These are phyloP conservation scores for Smallanthus sonchifolius DNA, from an alignment of 129 eudicot genomes.

Conservation along the genomic window DNA sequence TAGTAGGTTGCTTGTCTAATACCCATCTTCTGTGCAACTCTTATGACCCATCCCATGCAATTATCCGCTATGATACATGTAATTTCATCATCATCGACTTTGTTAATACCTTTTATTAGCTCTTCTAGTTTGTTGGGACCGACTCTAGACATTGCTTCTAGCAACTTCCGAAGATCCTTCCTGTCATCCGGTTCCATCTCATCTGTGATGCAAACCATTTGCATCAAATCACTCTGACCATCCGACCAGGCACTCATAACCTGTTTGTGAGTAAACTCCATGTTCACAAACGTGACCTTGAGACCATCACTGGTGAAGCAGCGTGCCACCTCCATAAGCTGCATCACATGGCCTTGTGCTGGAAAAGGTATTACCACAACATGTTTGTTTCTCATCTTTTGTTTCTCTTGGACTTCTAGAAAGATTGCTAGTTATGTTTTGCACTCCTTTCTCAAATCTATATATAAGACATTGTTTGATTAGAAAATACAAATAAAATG, in stretches of 20 bases:
- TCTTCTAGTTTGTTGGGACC: constrained; percentile 35
- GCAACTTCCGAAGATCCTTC: constrained; percentile 23
- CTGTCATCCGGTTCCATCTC: constrained; percentile 52
- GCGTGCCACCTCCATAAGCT: constrained; percentile 40
- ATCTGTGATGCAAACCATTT: constrained; percentile 44
- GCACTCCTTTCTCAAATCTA: no score
- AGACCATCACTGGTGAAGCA: constrained; percentile 29
- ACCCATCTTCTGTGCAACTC: constrained; percentile 38
- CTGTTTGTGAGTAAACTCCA: constrained; percentile 36
- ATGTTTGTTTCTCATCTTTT: no score
- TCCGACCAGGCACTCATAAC: constrained; percentile 21
- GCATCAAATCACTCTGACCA: constrained; percentile 4
- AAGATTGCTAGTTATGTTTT: no score
- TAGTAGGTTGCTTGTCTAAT: constrained; percentile 29
- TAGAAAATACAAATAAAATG: no score
- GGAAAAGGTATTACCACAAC: constrained; percentile 46
- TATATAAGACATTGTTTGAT: no score
- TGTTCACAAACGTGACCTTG: constrained; percentile 47
- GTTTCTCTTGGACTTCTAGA: neutral
- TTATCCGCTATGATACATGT: constrained; percentile 42
- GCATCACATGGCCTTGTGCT: constrained; percentile 75
- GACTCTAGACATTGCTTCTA: constrained; percentile 13
- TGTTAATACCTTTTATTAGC: constrained; percentile 31
- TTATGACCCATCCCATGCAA: constrained; percentile 30
- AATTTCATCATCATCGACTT: constrained; percentile 14